Base-by-base conservation (phyloP, 2,329 filamentous ascomycete genomes). In the Fusarium burgessii region DNA sequence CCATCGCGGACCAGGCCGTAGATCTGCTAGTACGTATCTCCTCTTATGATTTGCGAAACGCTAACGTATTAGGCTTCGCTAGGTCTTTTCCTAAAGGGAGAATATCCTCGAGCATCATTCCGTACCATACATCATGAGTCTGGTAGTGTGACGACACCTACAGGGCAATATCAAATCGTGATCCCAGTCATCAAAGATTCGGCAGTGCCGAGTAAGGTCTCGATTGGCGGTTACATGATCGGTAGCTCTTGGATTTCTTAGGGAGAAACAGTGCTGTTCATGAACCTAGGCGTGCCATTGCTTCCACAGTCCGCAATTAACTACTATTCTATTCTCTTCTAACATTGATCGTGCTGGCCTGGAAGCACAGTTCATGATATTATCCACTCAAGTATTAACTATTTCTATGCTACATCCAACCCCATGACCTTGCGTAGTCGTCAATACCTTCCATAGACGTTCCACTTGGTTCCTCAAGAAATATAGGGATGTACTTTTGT, bases 351-450 rank as follows among this genome's bases (percentile, higher is more conserved):
- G 23, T 23, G 23, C 23, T 23, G 23, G 23, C 23, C 23, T 23
- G 23, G 4, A 23, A 23, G 23, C 23, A 23, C 23, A 23, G 23
- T 23, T 23, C 23, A 23, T 23, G 23, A 23, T 23, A 23, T 23
- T 23, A 4, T 23, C 23, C 23, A 23, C 23, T 36, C 11, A 0
- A 3, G 10, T 32, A 12, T 7, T 2, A 13, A 7, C 4, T 18
- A 8, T 35, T 5, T 20, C 23, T 2, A 1, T 25, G 8, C 11
- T 50, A 50, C 7, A 18, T 35, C 0, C 33, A 50, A 4, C 47
- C 32, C 32, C 20, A 38, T n/a, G 20, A 36, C 12, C 12, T 6
- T 15, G 12, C 12, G 20, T 51, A 51, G 13, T 12, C 35, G 6
- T 51, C 4, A 15, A 36, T 38, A 3, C 3, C 6, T 6, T 51